These are phyloP conservation scores for Aspergillus sergii DNA, from an alignment of 2,329 filamentous ascomycete species.

Conservation along the genomic window DNA sequence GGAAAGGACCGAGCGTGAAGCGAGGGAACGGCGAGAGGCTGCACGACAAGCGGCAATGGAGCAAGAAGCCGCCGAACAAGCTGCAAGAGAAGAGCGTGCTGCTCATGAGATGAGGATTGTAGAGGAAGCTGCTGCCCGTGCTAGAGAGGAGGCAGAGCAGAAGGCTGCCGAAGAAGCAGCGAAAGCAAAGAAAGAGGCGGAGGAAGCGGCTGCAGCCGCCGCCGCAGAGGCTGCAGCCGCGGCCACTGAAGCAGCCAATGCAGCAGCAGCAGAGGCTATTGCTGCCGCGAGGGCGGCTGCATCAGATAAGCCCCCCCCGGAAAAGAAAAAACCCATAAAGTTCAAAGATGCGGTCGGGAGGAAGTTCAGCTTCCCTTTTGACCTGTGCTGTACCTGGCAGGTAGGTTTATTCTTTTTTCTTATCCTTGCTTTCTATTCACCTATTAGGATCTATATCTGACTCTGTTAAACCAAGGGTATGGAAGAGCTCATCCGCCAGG, in stretches of 20 bases:
- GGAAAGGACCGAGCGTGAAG: conserved; percentile 45
- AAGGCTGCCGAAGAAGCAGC: conserved; percentile 52
- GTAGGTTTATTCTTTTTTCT: conserved; percentile 55
- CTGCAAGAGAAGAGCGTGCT: conserved; percentile 38
- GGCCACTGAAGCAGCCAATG: conserved; percentile 41
- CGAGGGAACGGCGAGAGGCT: conserved; percentile 40
- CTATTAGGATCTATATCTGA: conserved; percentile 8
- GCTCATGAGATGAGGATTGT: conserved; percentile 46
- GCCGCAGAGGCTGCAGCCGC: conserved; percentile 43
- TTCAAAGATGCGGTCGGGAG: conserved; percentile 91
- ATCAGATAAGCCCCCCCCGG: conserved; percentile 49
- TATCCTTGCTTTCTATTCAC: background rate
- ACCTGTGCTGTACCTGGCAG: conserved; percentile 80
- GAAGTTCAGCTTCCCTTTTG: conserved; percentile 90
- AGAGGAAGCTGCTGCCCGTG: conserved; percentile 49
- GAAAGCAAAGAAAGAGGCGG: conserved; percentile 48
- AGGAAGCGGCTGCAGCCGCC: conserved; percentile 43
- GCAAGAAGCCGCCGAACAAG: conserved; percentile 51
- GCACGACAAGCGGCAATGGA: conserved; percentile 49
- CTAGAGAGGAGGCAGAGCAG: conserved; percentile 51
- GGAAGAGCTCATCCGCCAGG: conserved; percentile 83
- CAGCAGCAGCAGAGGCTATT: conserved; percentile 37
- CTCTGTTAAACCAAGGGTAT: conserved; percentile 62
- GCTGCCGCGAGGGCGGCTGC: conserved; percentile 39
- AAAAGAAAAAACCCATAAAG: conserved; percentile 72